Evolutionary conservation across 371 early-diverging fungal species (phyloP), one percentile per base, ranked within the genome.

Genomic region (Lichtheimia corymbifera): DNA sequence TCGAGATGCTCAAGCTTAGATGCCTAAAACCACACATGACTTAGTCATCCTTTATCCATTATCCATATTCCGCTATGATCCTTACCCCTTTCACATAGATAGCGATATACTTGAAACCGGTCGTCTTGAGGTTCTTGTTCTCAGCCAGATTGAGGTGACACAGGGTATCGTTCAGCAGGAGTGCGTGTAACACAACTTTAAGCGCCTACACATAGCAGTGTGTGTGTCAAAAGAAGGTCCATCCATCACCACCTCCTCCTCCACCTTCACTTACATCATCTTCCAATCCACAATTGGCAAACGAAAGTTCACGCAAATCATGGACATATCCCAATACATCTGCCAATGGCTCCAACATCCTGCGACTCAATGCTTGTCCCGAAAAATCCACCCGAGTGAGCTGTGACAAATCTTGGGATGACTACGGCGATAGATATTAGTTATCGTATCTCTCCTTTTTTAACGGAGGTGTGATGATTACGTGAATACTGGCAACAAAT

Each of bases 31-130:
- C 35, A 35, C 11, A 22, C 20, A 54, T 18, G 12, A 25, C 6
- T 30, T 17, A 18, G 27, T 12, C 7, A 27, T n/a, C 5, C 14
- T 20, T n/a, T 6, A 35, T 35, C 35, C 35, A 35, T 11, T 11
- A 0, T 2, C 0, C 25, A 40, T 35, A 35, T 22, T 5, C 15
- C 5, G 20, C 5, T 35, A 4, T 1, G 13, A 28, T 30, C 58
- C 69, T 43, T 80, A 82, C 90, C 71, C 82, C 86, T 72, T 86
- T 86, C 11, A 86, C 73, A 67, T 82, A 88, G 15, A 88, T 77
- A 0, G 88, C 83, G 60, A 88, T 74, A 64, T 88, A 90, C 53
- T 87, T 87, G 66, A 87, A 81, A 3, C 86, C 90, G 17, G 64
- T 61, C 0, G 70, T 59, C 20, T 80, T 83, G 25, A 90, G 64